A percentile compares a stretch with the other conserved stretches of the same genome.
phyloP scores from a whole-genome alignment of 495 filamentous ascomycete genomes.

The Cercophora samala region DNA sequence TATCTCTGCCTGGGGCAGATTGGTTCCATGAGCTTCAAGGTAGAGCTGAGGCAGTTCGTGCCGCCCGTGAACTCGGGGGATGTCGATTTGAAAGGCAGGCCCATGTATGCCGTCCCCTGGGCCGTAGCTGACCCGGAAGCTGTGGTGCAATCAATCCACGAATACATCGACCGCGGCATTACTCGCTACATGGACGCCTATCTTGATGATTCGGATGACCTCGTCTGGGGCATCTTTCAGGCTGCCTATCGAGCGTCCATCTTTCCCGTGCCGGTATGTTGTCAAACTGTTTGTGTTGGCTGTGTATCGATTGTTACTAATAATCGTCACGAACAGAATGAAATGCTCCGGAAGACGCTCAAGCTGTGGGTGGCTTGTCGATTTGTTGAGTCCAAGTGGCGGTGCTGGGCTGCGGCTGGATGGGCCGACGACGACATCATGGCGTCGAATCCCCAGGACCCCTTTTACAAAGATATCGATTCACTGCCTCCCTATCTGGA shows the following conservation, averaged over 20 bases:
- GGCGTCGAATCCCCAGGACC: constrained; percentile 29
- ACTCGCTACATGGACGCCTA: constrained; percentile 31
- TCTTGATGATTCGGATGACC: constrained; percentile 34
- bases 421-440: constrained; percentile 27
- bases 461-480: constrained; percentile 31
- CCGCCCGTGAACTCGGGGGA: constrained; percentile 25
- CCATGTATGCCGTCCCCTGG: constrained; percentile 41
- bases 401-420: constrained; percentile 32
- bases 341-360: constrained; percentile 35
- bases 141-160: constrained; percentile 30
- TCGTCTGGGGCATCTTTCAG: constrained; percentile 40
- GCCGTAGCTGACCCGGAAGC: constrained; percentile 36
- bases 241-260: constrained; percentile 33
- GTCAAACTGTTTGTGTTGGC: not conserved
- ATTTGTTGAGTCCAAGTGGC: constrained; percentile 40
- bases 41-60: constrained; percentile 36
- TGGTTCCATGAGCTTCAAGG: constrained; percentile 22
- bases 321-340: constrained; percentile 24
- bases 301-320: constrained; percentile 2
- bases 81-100: constrained; percentile 34
- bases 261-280: constrained; percentile 33
- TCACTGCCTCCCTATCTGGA: constrained; percentile 38
- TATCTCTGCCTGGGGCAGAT: constrained; percentile 33
- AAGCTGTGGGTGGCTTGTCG: constrained; percentile 40
- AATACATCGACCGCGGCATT: constrained; percentile 31